Evolutionary conservation across 23 red algal genomes (phyloP).

Genomic region (Gracilaria caudata): DNA sequence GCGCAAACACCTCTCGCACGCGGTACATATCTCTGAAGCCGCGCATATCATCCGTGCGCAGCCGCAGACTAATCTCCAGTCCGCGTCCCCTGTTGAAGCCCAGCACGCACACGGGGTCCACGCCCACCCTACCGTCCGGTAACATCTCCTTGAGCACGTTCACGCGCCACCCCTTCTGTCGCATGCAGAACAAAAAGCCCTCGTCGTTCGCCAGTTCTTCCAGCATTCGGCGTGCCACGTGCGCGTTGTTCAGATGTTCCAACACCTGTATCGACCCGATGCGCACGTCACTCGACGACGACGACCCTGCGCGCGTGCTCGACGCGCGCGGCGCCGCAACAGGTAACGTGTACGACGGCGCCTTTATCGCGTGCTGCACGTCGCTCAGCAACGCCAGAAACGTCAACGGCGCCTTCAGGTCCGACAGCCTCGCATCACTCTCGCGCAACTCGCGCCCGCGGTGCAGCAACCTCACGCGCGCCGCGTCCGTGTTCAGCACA

Average conservation of each 20-base stretch:
- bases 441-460: not conserved
- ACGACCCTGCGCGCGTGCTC: not conserved
- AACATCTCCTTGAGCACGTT: conserved; percentile 82
- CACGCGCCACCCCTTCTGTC: conserved; percentile 71
- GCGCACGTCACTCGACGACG: not conserved
- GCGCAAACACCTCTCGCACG: conserved; percentile 81
- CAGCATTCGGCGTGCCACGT: conserved; percentile 61
- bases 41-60: conserved; percentile 87
- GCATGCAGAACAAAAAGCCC: conserved; percentile 78
- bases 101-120: conserved; percentile 95
- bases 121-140: conserved; percentile 78
- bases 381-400: conserved; percentile 1
- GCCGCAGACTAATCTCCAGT: conserved; percentile 71
- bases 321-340: not conserved
- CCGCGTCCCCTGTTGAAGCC: conserved; percentile 77
- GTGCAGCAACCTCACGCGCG: conserved; percentile 8
- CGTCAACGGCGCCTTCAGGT: not conserved
- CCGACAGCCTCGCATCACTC: not conserved
- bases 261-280: not conserved
- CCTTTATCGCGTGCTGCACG: not conserved
- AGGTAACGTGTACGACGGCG: not conserved
- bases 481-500: not conserved
- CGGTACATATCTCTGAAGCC: conserved; percentile 77
- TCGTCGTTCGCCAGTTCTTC: conserved; percentile 61
- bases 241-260: not conserved